Conservation (phyloP, 768 basidiomycete genomes). For the Podaxis carcinomalis region DNA sequence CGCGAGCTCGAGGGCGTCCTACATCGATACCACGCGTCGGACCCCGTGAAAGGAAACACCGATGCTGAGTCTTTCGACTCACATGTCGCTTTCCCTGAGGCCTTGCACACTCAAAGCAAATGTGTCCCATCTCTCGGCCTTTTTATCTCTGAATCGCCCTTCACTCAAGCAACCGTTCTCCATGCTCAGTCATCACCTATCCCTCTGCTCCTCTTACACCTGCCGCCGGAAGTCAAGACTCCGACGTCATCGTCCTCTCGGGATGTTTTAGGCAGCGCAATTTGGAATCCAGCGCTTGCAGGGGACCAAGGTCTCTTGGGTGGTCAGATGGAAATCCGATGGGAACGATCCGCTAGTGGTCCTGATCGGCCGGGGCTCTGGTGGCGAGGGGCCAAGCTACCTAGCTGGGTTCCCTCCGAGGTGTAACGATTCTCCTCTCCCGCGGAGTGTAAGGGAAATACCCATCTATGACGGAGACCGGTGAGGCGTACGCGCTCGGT, state of each 20-base stretch:
- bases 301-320: constrained; percentile 50
- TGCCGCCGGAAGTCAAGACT: constrained; percentile 42
- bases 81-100: background rate
- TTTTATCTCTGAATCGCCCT: constrained; percentile 76
- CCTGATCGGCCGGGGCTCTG: constrained; percentile 40
- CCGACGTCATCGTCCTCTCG: background rate
- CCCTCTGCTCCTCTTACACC: constrained; percentile 75
- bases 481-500: background rate
- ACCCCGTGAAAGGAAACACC: background rate
- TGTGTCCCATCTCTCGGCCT: constrained; percentile 48
- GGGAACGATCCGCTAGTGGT: constrained; percentile 44
- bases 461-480: background rate
- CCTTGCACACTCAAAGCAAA: background rate
- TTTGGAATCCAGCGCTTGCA: constrained; percentile 69
- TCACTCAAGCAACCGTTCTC: constrained; percentile 65
- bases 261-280: constrained; percentile 38
- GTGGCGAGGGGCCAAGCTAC: constrained; percentile 35
- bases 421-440: background rate
- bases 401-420: constrained; percentile 16
- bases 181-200: constrained; percentile 71
- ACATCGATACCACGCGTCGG: constrained; percentile 36
- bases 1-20: constrained; percentile 92
- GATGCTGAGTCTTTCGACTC: background rate
- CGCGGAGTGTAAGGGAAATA: background rate
- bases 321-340: constrained; percentile 61